Evolutionary conservation across 768 basidiomycete genomes (phyloP).

Genomic region (Auricularia sp.): DNA sequence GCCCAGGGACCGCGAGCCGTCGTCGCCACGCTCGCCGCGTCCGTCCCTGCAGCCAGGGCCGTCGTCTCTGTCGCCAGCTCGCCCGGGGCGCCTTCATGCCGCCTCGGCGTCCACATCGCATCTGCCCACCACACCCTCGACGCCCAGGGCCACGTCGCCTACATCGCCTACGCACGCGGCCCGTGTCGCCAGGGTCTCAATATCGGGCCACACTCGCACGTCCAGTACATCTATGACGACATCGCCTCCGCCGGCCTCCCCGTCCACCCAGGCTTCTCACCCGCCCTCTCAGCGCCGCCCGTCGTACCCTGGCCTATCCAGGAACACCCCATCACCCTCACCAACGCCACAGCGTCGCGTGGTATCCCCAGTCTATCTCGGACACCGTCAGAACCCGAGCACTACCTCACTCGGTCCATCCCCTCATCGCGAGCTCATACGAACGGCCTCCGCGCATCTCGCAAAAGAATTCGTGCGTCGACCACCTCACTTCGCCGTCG

Average conservation of each 20-base stretch:
- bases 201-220: slow-evolving; percentile 3
- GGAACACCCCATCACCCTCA: slow-evolving; percentile 34
- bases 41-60: slow-evolving; percentile 32
- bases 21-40: slow-evolving; percentile 28
- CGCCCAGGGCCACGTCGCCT: slow-evolving; percentile 10
- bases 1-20: slow-evolving; percentile 30
- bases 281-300: slow-evolving; percentile 14
- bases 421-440: slow-evolving; percentile 57
- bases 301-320: slow-evolving; percentile 22
- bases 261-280: background rate
- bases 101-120: slow-evolving; percentile 42
- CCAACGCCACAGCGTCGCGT: slow-evolving; percentile 30
- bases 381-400: slow-evolving; percentile 53
- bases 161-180: background rate
- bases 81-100: slow-evolving; percentile 33
- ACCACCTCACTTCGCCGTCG: slow-evolving; percentile 37
- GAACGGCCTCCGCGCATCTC: slow-evolving; percentile 50
- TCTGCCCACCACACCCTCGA: slow-evolving; percentile 27
- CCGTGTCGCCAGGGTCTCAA: background rate
- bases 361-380: slow-evolving; percentile 28
- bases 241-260: background rate
- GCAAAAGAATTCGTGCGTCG: slow-evolving; percentile 62
- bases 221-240: background rate
- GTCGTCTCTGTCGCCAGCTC: slow-evolving; percentile 26
- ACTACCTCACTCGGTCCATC: slow-evolving; percentile 42